Base-by-base conservation (phyloP, 805 yeast genomes). In the Candida andamanensis region DNA sequence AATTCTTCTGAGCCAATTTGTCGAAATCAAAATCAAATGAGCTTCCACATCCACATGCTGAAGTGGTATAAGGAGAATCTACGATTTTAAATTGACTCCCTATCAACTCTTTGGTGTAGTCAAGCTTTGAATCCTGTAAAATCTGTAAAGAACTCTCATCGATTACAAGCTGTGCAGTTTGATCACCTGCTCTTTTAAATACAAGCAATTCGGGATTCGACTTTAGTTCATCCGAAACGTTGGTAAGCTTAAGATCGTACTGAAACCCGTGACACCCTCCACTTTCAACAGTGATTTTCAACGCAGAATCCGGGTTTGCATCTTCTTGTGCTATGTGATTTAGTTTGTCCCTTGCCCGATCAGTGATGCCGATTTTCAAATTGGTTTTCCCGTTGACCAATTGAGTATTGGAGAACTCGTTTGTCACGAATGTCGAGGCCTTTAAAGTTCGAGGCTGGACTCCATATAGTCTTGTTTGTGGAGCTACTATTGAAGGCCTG, bases 251-350 rank as follows among this genome's bases (percentile, higher is more conserved):
- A 49, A 92, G 63, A 42, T 81, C 72, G 52, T 92, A 92, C 57
- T 92, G 97, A 58, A 85, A 92, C 13, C 98, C 98, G 56, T 92
- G 98, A 54, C 98, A 92, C 1, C 98, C 98, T 7, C 98, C 98
- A 49, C 95, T 82, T 46, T 87, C 96, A 7, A 92, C 97, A 9
- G 69, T 62, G 3, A 90, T 75, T 31, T 82, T 65, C 13, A 90
- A 61, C 0, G 86, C 85, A n/a, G 78, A 48, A 20, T 76, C 60
- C 1, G 76, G 74, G 32, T 79, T 72, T 6, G 60, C 43, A 35
- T 85, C 94, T 7, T 62, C 64, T 5, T 52, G 44, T 9, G 76
- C 68, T 7, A 85, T 68, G 3, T 45, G 46, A 17, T 67, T 68
- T 26, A 85, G 60, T 52, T 80, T 82, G 6, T 50, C 52, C 17